phyloP scores from a whole-genome alignment of 1,284 basidiomycete species.

The Bjerkandera adusta region DNA sequence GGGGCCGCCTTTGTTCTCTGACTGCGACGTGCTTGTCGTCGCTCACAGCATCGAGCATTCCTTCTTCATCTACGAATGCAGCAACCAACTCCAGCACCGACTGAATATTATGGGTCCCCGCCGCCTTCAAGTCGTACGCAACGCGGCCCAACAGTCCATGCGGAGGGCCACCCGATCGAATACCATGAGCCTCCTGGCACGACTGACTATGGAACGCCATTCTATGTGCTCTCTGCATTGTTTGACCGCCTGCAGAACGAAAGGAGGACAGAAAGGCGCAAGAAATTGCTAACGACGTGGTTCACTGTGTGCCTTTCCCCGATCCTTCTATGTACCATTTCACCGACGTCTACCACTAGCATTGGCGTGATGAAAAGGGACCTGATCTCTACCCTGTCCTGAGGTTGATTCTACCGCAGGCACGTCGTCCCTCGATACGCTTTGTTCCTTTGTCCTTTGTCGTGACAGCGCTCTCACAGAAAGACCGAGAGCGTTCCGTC shows the following conservation, averaged over 20 bases:
- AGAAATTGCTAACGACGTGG: conserved; percentile 64
- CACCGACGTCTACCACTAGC: conserved; percentile 38
- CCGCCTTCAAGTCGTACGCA: background rate
- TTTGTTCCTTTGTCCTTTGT: background rate
- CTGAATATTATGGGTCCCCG: conserved; percentile 22
- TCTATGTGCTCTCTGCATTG: conserved; percentile 59
- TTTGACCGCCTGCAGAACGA: conserved; percentile 71
- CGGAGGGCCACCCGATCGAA: conserved; percentile 26
- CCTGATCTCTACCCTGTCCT: conserved; percentile 74
- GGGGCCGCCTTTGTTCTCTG: no score
- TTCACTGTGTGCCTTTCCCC: conserved; percentile 40
- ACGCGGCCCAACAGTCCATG: conserved; percentile 4
- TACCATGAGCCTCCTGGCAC: conserved; percentile 58
- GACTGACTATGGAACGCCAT: conserved; percentile 65
- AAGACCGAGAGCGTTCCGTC: conserved; percentile 86
- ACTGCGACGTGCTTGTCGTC: no score
- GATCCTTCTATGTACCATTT: background rate
- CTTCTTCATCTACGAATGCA: no score
- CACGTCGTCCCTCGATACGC: conserved; percentile 25
- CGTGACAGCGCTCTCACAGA: conserved; percentile 43
- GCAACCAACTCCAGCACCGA: conserved; percentile 53
- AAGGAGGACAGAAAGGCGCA: conserved; percentile 66
- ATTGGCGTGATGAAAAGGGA: conserved; percentile 75
- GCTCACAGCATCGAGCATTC: no score
- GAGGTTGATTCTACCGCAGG: conserved; percentile 75